Percentiles rank a stretch among this genome's conserved stretches.
phyloP scores from a whole-genome alignment of 805 yeast species.

The Yarrowia osloensis region DNA sequence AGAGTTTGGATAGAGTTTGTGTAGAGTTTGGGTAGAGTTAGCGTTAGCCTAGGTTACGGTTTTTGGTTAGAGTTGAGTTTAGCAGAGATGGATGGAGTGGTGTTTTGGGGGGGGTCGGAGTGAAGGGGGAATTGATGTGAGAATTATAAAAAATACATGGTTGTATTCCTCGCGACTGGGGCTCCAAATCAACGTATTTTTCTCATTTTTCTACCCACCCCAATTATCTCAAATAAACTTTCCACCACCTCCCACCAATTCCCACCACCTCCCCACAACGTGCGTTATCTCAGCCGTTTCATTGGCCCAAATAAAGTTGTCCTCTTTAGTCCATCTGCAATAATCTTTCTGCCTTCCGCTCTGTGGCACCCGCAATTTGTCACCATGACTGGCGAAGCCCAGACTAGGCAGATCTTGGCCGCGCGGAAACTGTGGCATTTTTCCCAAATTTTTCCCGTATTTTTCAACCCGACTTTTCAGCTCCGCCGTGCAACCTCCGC shows the following conservation, averaged over 20 bases:
- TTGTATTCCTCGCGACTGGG: too few relatives aligned
- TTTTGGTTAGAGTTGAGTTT: too few relatives aligned
- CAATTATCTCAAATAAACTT: background rate
- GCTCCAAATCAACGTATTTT: background rate
- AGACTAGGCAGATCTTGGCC: background rate
- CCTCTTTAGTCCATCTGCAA: background rate
- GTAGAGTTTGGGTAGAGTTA: background rate
- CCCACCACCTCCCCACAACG: background rate
- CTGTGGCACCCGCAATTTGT: background rate
- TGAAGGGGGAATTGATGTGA: too few relatives aligned
- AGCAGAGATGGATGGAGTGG: too few relatives aligned
- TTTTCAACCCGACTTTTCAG: background rate
- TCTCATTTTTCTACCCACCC: background rate
- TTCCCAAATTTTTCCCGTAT: background rate
- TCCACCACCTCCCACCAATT: too few relatives aligned
- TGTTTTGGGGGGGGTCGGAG: too few relatives aligned
- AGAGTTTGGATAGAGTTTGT: background rate
- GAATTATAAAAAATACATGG: too few relatives aligned
- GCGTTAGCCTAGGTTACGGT: background rate
- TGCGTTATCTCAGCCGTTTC: constrained; percentile 15
- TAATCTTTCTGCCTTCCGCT: background rate
- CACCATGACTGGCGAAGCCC: too few relatives aligned
- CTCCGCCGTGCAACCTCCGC: background rate
- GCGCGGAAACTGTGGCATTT: too few relatives aligned
- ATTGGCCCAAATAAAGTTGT: constrained; percentile 11